Percentiles rank a stretch among this genome's conserved stretches.
These are phyloP conservation scores for Globisporangium viniferum DNA, from an alignment of 352 stramenopile genomes.

Conservation along the genomic window DNA sequence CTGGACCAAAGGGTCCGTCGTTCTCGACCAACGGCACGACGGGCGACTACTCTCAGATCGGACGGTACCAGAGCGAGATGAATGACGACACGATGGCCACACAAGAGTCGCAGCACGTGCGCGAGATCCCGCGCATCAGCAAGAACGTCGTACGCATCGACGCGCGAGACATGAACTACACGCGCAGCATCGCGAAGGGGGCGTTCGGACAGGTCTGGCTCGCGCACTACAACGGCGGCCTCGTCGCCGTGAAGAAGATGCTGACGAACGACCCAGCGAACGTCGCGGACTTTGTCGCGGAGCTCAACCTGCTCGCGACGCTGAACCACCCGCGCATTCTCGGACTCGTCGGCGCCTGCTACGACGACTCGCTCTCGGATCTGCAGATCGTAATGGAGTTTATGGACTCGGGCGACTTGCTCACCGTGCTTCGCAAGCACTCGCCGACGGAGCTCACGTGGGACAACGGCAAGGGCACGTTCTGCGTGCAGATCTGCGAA, in stretches of 20 bases:
- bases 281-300: constrained; percentile 65
- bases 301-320: constrained; percentile 79
- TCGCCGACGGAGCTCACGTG: constrained; percentile 48
- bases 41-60: constrained; percentile 27
- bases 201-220: constrained; percentile 84
- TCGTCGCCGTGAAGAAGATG: constrained; percentile 84
- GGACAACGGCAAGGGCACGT: constrained; percentile 60
- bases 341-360: constrained; percentile 65
- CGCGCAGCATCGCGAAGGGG: constrained; percentile 73
- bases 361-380: constrained; percentile 63
- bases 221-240: constrained; percentile 53
- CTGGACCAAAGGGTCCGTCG: constrained; percentile 9
- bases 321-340: constrained; percentile 78
- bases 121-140: constrained; percentile 29
- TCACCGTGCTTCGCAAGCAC: constrained; percentile 50
- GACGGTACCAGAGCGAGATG: constrained; percentile 24
- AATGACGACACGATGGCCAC: constrained; percentile 4
- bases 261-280: constrained; percentile 49
- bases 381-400: constrained; percentile 82
- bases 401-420: constrained; percentile 70
- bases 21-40: constrained; percentile 19
- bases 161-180: constrained; percentile 74
- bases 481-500: constrained; percentile 78
- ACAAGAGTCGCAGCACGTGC: constrained; percentile 15
- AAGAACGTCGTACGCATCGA: constrained; percentile 52